Base-by-base conservation (phyloP, 345 rosid genomes). In the Litchi chinensis region DNA sequence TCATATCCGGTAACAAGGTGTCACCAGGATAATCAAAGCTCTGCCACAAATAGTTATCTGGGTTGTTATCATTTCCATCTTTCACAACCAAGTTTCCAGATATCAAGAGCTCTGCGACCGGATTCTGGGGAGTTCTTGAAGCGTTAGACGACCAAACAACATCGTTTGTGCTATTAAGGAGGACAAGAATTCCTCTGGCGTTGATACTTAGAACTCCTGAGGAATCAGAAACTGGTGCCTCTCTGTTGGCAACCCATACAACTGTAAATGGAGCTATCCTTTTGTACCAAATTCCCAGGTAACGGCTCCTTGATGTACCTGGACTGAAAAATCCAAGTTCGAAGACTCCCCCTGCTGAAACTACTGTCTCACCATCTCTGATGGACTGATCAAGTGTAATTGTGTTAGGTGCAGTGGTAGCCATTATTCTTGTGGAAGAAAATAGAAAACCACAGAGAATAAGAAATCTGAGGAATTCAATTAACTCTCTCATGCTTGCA, bases 1-100 rank as follows among this genome's bases (percentile, higher is more conserved):
- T 75, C 85, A 76, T 75, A 6, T 63, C 85, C 6, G 85, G 77
- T 16, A 82, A 69, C 4, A 79, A n/a, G 32, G 79, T 82, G 6
- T 71, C 70, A 10, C 60, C 22, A n/a, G 85, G 82, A 43, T 76
- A 16, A 65, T 82, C 70, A 48, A 82, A 82, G 59, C 84, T 71
- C 46, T 77, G 74, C 80, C 80, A 77, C 2, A 81, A 15, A 68
- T 41, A 63, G 24, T 65, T 48, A 13, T 37, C 56, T 50, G 56
- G 56, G 56, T 50, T 50, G 56, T 50, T 3, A 50, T 50, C 56
- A 3, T 50, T 50, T 13, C 56, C 56, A 3, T 50, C 19, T 50
- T 50, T 50, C 56, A 50, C 56, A 50, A 50, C 56, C 18, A 50
- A 4, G 10, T 50, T 50, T 13, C 56, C 56, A 13, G 56, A 50